A percentile compares a stretch with the other conserved stretches of the same genome.
Evolutionary conservation across 495 filamentous ascomycete species (phyloP).

Genomic region (Daldinia loculata): DNA sequence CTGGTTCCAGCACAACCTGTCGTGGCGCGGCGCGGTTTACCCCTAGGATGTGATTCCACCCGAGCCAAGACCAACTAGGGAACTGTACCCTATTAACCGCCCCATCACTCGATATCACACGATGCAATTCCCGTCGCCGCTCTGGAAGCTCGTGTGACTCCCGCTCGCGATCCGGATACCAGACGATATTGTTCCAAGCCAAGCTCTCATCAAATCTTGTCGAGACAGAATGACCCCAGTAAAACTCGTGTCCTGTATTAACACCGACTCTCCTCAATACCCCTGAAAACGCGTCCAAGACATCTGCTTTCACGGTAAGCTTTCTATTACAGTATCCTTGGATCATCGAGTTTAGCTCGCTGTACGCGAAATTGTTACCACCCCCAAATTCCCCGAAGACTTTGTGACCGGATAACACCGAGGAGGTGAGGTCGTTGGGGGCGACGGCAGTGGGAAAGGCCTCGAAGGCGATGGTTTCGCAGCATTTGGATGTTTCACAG

Average conservation of each 20-base stretch:
- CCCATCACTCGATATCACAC: constrained; percentile 13
- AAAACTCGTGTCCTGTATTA: constrained; percentile 30
- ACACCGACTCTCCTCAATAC: constrained; percentile 12
- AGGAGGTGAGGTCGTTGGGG: constrained; percentile 13
- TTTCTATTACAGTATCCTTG: constrained; percentile 16
- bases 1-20: constrained; percentile 21
- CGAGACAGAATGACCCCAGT: constrained; percentile 33
- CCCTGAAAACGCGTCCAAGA: constrained; percentile 32
- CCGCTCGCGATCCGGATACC: constrained; percentile 7
- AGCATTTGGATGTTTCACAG: constrained; percentile 26
- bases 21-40: constrained; percentile 16
- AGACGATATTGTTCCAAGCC: constrained; percentile 20
- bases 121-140: constrained; percentile 13
- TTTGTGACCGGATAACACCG: constrained; percentile 18
- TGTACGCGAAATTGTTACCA: constrained; percentile 21
- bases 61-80: constrained; percentile 37
- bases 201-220: constrained; percentile 22
- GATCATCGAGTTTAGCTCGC: constrained; percentile 17
- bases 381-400: constrained; percentile 33
- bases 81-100: constrained; percentile 15
- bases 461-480: constrained; percentile 34
- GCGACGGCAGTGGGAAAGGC: constrained; percentile 19
- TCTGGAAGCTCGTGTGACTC: neutral
- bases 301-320: constrained; percentile 14
- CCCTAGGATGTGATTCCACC: constrained; percentile 19